Conservation (phyloP, 2,329 filamentous ascomycete species). For the Pestalotiopsis sp. region DNA sequence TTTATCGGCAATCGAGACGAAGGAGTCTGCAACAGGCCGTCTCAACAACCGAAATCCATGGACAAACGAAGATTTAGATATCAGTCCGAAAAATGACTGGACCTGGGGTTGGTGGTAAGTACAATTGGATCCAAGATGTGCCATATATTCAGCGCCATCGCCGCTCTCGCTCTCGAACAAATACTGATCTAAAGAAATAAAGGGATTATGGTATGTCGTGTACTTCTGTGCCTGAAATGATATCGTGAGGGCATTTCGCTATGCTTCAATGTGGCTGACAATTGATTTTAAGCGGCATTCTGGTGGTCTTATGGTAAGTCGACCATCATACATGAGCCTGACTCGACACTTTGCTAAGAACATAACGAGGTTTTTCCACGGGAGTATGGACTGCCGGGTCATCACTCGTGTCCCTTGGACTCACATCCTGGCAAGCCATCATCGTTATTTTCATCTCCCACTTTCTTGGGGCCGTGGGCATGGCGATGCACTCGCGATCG, state of each 20-base stretch:
- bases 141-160: background rate
- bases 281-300: background rate
- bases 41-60: constrained; percentile 13
- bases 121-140: background rate
- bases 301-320: constrained; percentile 5
- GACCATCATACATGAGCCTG: background rate
- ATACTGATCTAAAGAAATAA: background rate
- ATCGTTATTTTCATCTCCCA: constrained; percentile 13
- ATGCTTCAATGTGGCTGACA: background rate
- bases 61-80: constrained; percentile 2
- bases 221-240: no score
- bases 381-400: constrained; percentile 15
- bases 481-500: constrained; percentile 12
- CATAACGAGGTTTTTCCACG: constrained; percentile 8
- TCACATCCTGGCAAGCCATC: constrained; percentile 15
- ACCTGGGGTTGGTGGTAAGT: constrained; percentile 3
- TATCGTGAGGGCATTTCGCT: background rate
- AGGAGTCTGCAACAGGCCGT: constrained; percentile 12
- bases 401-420: constrained; percentile 13
- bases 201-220: background rate
- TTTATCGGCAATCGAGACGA: constrained; percentile 13
- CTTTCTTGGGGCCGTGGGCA: constrained; percentile 12
- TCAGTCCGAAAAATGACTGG: constrained; percentile 2
- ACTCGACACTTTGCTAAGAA: background rate
- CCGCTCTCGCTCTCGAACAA: background rate